phyloP scores from a whole-genome alignment of 2,329 filamentous ascomycete species.

The Colletotrichum falcatum region DNA sequence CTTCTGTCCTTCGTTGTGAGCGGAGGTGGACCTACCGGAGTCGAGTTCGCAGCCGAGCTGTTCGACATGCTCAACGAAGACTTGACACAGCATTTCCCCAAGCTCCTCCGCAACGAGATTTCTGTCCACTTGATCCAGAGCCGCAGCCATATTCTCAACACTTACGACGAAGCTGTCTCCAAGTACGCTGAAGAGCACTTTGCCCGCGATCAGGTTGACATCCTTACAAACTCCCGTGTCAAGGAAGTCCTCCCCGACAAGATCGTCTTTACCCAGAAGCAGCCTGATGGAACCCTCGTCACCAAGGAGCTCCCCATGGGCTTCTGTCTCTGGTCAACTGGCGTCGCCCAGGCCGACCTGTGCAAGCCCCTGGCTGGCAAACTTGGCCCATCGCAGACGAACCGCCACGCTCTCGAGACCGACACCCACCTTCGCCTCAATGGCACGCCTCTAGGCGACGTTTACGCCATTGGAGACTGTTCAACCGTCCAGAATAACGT shows the following conservation, averaged over 20 bases:
- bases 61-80: conserved; percentile 98
- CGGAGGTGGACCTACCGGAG: conserved; percentile 94
- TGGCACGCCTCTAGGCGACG: conserved; percentile 90
- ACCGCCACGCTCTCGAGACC: conserved; percentile 92
- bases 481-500: conserved; percentile 98
- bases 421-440: conserved; percentile 92
- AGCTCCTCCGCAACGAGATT: conserved; percentile 94
- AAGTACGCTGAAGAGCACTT: conserved; percentile 93
- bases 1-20: conserved; percentile 96
- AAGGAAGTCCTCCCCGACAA: conserved; percentile 87
- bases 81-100: conserved; percentile 83
- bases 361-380: conserved; percentile 82
- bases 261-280: conserved; percentile 89
- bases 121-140: conserved; percentile 98
- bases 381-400: conserved; percentile 81
- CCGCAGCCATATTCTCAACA: conserved; percentile 94
- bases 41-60: conserved; percentile 96
- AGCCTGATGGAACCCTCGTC: conserved; percentile 77
- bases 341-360: conserved; percentile 87
- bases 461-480: conserved; percentile 97
- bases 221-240: conserved; percentile 92
- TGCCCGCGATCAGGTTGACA: conserved; percentile 88
- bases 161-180: conserved; percentile 94
- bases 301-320: conserved; percentile 95
- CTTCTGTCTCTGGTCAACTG: conserved; percentile 98